Conservation (phyloP, 352 stramenopile genomes). For the Peronospora tabacina region DNA sequence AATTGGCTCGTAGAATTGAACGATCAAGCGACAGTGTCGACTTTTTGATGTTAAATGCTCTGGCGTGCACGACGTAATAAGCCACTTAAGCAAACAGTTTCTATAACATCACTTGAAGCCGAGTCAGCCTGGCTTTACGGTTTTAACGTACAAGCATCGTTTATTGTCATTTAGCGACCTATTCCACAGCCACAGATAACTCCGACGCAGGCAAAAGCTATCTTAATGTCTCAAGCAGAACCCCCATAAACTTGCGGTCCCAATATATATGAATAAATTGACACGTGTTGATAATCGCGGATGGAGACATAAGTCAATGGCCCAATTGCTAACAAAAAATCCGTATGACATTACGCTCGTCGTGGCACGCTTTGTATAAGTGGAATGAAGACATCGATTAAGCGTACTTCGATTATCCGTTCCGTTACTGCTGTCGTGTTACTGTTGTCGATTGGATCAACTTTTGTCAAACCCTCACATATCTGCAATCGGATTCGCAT, state of each 20-base stretch:
- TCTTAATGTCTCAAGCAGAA: conserved; percentile 31
- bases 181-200: conserved; percentile 24
- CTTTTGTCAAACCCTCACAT: conserved; percentile 19
- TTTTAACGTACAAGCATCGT: conserved; percentile 36
- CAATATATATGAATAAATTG: conserved; percentile 33
- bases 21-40: no score
- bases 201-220: conserved; percentile 31
- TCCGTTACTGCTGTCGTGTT: conserved; percentile 1
- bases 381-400: not conserved
- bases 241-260: conserved; percentile 33
- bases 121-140: not conserved
- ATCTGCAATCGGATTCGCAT: conserved; percentile 89
- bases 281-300: conserved; percentile 4
- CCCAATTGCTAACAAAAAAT: conserved; percentile 67
- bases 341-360: conserved; percentile 75
- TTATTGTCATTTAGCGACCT: conserved; percentile 44
- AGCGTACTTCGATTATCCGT: not conserved
- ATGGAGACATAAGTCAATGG: conserved; percentile 49
- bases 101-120: no score
- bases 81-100: no score
- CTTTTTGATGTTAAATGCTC: no score
- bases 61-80: no score
- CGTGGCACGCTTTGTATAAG: conserved; percentile 45
- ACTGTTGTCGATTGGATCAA: conserved; percentile 1
- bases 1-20: no score